Conservation (phyloP, 345 rosid genomes). For the Lepidium didymum region DNA sequence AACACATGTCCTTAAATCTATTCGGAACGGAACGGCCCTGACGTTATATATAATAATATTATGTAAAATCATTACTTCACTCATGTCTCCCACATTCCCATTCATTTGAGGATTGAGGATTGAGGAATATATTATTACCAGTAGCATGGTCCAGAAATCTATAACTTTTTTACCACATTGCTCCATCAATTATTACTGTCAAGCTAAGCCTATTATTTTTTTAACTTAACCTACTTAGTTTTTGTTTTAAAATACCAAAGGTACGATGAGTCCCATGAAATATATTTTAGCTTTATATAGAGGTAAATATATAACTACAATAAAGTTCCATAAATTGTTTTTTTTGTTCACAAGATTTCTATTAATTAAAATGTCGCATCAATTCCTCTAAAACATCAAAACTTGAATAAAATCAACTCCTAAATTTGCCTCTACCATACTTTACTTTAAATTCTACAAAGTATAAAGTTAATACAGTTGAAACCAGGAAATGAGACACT, state of each 20-base stretch:
- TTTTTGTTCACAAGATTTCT: background rate
- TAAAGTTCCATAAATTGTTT: background rate
- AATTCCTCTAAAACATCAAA: conserved; percentile 2
- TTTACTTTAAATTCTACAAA: conserved; percentile 16
- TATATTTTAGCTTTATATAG: background rate
- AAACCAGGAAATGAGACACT: conserved; percentile 4
- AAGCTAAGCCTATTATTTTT: conserved; percentile 13
- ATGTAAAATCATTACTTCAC: conserved; percentile 27
- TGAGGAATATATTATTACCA: conserved; percentile 9
- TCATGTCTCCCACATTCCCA: conserved; percentile 32
- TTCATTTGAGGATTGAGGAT: conserved; percentile 5
- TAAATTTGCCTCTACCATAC: background rate
- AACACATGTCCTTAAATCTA: too few species aligned
- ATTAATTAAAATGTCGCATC: background rate
- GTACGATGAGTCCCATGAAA: conserved; percentile 12
- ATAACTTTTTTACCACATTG: conserved; percentile 15
- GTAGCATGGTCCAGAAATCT: conserved; percentile 29
- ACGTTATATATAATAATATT: conserved; percentile 15
- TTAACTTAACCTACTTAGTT: background rate
- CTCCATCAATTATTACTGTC: conserved; percentile 24
- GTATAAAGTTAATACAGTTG: conserved; percentile 6
- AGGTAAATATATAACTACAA: background rate
- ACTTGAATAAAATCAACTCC: conserved; percentile 2
- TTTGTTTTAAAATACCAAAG: background rate
- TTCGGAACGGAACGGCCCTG: too few species aligned